A percentile compares a stretch with the other conserved stretches of the same genome.
phyloP scores from a whole-genome alignment of 306 rosid species.

The Lotus japonicus region DNA sequence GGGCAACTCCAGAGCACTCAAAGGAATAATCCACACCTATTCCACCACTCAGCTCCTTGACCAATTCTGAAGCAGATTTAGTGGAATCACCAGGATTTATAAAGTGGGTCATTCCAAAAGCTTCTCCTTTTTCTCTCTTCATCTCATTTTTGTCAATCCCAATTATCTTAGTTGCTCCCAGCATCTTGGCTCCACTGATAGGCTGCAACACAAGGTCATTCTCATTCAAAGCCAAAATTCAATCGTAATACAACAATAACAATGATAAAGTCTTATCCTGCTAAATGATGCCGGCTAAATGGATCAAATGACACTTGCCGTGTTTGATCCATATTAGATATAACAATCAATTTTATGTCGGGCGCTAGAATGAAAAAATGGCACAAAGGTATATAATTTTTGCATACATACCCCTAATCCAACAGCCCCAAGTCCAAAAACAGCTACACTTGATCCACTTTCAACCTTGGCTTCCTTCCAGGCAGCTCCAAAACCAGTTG shows the following conservation, averaged over 20 bases:
- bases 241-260: neutral
- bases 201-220: conserved; percentile 18
- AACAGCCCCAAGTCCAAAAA: conserved; percentile 31
- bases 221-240: neutral
- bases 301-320: no score
- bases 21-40: conserved; percentile 54
- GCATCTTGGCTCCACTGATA: conserved; percentile 36
- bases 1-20: conserved; percentile 41
- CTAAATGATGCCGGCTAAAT: no score
- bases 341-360: no score
- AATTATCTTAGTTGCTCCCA: conserved; percentile 43
- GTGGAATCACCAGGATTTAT: conserved; percentile 25
- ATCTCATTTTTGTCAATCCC: conserved; percentile 47
- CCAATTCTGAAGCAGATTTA: conserved; percentile 34
- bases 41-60: conserved; percentile 41
- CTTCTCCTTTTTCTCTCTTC: conserved; percentile 36
- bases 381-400: neutral
- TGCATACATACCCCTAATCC: conserved; percentile 32
- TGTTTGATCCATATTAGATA: no score
- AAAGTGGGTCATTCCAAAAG: conserved; percentile 33
- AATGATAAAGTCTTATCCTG: no score
- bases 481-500: conserved; percentile 31
- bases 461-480: conserved; percentile 30
- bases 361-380: neutral
- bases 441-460: conserved; percentile 24